A percentile compares a stretch with the other conserved stretches of the same genome.
Evolutionary conservation across 768 basidiomycete genomes (phyloP).

Genomic region (Termitomyces heimii): DNA sequence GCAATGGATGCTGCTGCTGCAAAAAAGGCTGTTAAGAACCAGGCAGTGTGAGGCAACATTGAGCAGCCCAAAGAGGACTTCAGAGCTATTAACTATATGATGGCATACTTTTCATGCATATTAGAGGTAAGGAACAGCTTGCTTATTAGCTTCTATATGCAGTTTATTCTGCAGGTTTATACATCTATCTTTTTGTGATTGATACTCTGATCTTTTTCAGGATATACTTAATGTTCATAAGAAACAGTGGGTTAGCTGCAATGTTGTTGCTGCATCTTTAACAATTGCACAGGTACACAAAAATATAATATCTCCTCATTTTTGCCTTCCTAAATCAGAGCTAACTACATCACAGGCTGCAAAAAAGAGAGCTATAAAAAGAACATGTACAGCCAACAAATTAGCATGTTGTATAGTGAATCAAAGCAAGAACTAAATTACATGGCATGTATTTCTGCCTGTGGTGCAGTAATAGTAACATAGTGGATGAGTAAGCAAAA

Average conservation of each 20-base stretch:
- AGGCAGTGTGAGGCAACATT: conserved; percentile 79
- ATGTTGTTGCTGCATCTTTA: conserved; percentile 68
- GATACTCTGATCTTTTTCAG: conserved; percentile 44
- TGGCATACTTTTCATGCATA: conserved; percentile 92
- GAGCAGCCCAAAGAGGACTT: conserved; percentile 97
- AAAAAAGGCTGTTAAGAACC: conserved; percentile 79
- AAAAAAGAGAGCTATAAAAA: conserved; percentile 74
- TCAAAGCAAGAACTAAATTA: too few relatives aligned
- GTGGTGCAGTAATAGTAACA: too few relatives aligned
- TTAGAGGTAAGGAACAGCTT: conserved; percentile 68
- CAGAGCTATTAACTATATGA: conserved; percentile 88
- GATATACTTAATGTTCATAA: conserved; percentile 87
- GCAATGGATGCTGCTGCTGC: conserved; percentile 82
- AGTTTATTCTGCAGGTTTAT: conserved; percentile 88
- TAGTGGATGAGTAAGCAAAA: too few relatives aligned
- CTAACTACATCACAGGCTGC: conserved; percentile 65
- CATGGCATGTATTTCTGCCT: too few relatives aligned
- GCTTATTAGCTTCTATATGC: conserved; percentile 81
- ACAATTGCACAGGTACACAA: conserved; percentile 90
- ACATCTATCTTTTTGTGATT: too few relatives aligned
- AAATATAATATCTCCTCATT: conserved; percentile 47
- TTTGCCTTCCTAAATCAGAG: not conserved
- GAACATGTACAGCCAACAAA: conserved; percentile 51
- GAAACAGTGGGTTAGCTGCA: conserved; percentile 75
- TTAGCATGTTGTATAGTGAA: conserved; percentile 84